Base-by-base conservation (phyloP, 768 basidiomycete species). In the Gymnopilus junonius region DNA sequence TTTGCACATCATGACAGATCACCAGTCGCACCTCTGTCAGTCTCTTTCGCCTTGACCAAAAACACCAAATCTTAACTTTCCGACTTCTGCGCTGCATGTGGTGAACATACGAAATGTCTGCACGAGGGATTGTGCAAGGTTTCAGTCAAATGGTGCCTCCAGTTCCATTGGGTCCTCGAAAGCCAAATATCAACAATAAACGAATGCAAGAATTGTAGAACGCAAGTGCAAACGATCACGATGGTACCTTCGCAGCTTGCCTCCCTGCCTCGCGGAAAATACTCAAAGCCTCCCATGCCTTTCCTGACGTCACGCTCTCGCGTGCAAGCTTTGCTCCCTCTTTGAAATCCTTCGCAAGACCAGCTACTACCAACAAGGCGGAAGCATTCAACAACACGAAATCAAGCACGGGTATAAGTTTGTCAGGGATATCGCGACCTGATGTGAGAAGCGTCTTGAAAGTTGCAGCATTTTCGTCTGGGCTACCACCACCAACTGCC, bases 351-450 rank as follows among this genome's bases (percentile, higher is more conserved):
- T 73, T 73, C 25, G 91, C 94, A 43, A 90, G 58, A 5, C 95
- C 95, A 7, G 93, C 88, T 4, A 98, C 87, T 25, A 95, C 88
- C 46, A 99, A 77, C 60, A 99, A 74, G 11, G 95, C 96, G 4
- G 95, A 89, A 2, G 96, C 87, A 70, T 99, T 98, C 78, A 99
- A 78, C 62, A 95, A 77, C 64, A 99, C 93, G 72, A 95, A 99
- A 70, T 97, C 89, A 54, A 88, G 75, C 42, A 97, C 83, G 0
- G 95, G 84, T 8, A 77, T 80, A 62, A 94, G 73, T 4, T 75
- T 76, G 59, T 79, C 77, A 0, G 90, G 88, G 17, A 88, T 79
- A 21, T 83, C 71, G 4, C 77, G 75, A 1, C 87, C 87, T 1
- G 85, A 85, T 2, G 77, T 82, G 25, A 98, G 80, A 69, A 97